Evolutionary conservation across 106 monocot species (phyloP).

Genomic region (Triglochin maritima): DNA sequence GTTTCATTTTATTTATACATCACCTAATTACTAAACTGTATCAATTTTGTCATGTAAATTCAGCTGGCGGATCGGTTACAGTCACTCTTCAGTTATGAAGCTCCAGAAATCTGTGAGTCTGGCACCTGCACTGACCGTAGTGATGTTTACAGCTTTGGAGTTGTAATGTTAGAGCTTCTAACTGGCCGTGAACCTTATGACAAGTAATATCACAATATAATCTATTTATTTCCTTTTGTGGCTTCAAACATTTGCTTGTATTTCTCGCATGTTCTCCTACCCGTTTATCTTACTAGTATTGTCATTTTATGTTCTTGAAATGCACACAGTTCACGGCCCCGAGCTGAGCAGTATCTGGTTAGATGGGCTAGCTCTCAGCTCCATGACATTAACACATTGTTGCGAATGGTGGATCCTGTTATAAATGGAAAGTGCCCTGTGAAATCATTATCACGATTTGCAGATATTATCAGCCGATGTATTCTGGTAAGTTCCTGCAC

Average conservation of each 20-base stretch:
- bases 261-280: not conserved
- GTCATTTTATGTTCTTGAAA: not conserved
- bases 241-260: not conserved
- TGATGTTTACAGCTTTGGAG: slow-evolving; percentile 99
- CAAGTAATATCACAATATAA: slow-evolving; percentile 29
- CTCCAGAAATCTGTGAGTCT: slow-evolving; percentile 80
- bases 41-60: not conserved
- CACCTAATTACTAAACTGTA: too few species aligned
- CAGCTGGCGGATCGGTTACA: slow-evolving; percentile 74
- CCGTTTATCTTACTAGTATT: not conserved
- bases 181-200: slow-evolving; percentile 91
- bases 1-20: too few species aligned
- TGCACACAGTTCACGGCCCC: slow-evolving; percentile 56
- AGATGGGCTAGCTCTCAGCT: slow-evolving; percentile 92
- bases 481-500: slow-evolving; percentile 51
- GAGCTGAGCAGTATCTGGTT: slow-evolving; percentile 79
- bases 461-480: slow-evolving; percentile 93
- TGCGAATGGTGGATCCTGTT: slow-evolving; percentile 83
- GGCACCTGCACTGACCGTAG: slow-evolving; percentile 51
- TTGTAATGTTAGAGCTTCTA: slow-evolving; percentile 95
- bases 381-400: slow-evolving; percentile 67
- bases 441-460: slow-evolving; percentile 87
- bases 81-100: slow-evolving; percentile 72
- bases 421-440: slow-evolving; percentile 53
- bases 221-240: not conserved